Evolutionary conservation across 2,329 filamentous ascomycete species (phyloP).

Genomic region (Talaromyces islandicus): DNA sequence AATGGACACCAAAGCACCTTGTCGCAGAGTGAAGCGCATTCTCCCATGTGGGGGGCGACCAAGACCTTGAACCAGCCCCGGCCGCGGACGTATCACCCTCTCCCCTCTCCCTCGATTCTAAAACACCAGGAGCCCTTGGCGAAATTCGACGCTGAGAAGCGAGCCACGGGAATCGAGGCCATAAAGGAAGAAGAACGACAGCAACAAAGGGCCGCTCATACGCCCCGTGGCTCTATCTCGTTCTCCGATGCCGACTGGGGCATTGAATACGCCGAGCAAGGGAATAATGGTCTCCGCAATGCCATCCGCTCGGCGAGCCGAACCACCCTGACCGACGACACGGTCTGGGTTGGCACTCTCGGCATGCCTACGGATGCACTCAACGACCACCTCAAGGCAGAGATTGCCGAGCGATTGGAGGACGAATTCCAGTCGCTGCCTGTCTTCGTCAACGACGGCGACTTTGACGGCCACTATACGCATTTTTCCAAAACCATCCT

Average conservation of each 20-base stretch:
- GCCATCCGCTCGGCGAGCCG: slow-evolving; percentile 73
- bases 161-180: slow-evolving; percentile 13
- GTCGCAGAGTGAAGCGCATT: slow-evolving; percentile 67
- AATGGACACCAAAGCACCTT: slow-evolving; percentile 44
- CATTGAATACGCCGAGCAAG: slow-evolving; percentile 78
- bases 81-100: slow-evolving; percentile 64
- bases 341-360: slow-evolving; percentile 85
- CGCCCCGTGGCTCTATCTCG: slow-evolving; percentile 39
- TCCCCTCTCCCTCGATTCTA: slow-evolving; percentile 67
- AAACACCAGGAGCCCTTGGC: slow-evolving; percentile 53
- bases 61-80: slow-evolving; percentile 69
- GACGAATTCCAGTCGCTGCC: slow-evolving; percentile 76
- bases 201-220: slow-evolving; percentile 37
- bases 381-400: slow-evolving; percentile 66
- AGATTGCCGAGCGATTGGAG: slow-evolving; percentile 75
- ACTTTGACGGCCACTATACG: slow-evolving; percentile 89
- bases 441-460: slow-evolving; percentile 82
- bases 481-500: slow-evolving; percentile 97
- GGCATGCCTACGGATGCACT: slow-evolving; percentile 91
- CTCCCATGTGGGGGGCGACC: slow-evolving; percentile 66
- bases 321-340: slow-evolving; percentile 63
- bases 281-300: slow-evolving; percentile 87
- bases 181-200: slow-evolving; percentile 17
- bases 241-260: slow-evolving; percentile 78
- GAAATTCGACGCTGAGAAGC: slow-evolving; percentile 5